Percentiles rank a stretch among this genome's conserved stretches.
phyloP scores from a whole-genome alignment of 2,329 filamentous ascomycete genomes.

The Cladosporium velox region DNA sequence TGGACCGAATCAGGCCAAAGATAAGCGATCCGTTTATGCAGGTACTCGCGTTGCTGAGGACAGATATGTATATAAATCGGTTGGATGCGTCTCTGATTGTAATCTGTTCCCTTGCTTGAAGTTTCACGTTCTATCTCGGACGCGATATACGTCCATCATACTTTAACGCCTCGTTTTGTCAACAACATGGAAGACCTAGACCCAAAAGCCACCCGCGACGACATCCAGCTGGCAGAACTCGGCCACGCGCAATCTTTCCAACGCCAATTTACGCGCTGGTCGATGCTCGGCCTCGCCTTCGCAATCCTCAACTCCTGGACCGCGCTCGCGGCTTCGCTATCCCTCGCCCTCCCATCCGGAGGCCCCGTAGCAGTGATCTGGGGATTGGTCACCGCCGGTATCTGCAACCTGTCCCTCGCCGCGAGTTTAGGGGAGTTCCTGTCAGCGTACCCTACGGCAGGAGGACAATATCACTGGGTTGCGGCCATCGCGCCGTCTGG shows the following conservation, averaged over 20 bases:
- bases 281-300: slow-evolving; percentile 60
- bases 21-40: background rate
- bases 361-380: slow-evolving; percentile 69
- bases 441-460: slow-evolving; percentile 60
- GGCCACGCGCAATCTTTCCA: slow-evolving; percentile 57
- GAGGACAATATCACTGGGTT: slow-evolving; percentile 69
- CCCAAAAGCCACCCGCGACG: background rate
- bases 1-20: background rate
- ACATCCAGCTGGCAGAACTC: slow-evolving; percentile 47
- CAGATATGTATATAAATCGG: background rate
- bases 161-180: background rate
- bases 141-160: background rate
- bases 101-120: background rate
- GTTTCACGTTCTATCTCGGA: background rate
- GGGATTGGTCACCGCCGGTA: slow-evolving; percentile 51
- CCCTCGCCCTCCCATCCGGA: slow-evolving; percentile 64
- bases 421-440: slow-evolving; percentile 69
- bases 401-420: slow-evolving; percentile 68
- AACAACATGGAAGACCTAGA: slow-evolving; percentile 2
- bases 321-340: slow-evolving; percentile 56
- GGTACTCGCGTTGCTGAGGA: background rate
- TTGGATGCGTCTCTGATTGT: background rate
- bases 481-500: slow-evolving; percentile 60
- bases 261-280: slow-evolving; percentile 56
- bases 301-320: slow-evolving; percentile 63